Percentiles rank a stretch among this genome's conserved stretches.
phyloP scores from a whole-genome alignment of 2,329 filamentous ascomycete genomes.

The Botrytis fragariae region DNA sequence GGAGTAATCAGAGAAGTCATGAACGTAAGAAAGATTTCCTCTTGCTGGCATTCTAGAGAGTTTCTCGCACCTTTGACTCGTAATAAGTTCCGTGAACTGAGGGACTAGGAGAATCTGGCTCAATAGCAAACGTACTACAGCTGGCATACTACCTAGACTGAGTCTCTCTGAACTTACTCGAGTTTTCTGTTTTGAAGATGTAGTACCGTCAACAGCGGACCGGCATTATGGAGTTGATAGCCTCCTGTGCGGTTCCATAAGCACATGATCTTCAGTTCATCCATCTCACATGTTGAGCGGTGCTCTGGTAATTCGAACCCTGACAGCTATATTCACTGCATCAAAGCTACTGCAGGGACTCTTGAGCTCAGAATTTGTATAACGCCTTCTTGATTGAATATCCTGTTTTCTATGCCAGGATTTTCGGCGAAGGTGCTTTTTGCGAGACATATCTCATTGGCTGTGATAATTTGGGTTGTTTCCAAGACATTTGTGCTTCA shows the following conservation, averaged over 20 bases:
- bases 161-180: background rate
- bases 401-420: background rate
- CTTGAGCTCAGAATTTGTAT: background rate
- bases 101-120: background rate
- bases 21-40: constrained; percentile 30
- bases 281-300: background rate
- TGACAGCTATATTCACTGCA: background rate
- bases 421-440: constrained; percentile 12
- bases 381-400: constrained; percentile 14
- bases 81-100: background rate
- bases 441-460: constrained; percentile 31
- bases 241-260: background rate
- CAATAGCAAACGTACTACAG: background rate
- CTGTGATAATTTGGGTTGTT: constrained; percentile 16
- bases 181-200: background rate
- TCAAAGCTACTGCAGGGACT: constrained; percentile 8
- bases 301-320: background rate
- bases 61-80: constrained; percentile 1
- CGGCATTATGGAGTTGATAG: background rate
- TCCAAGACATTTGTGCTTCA: constrained; percentile 1
- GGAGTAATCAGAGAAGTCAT: constrained; percentile 32
- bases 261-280: background rate
- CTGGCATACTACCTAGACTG: background rate
- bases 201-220: constrained; percentile 1
- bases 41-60: constrained; percentile 11